These are phyloP conservation scores for Helotiales sp. DNA, from an alignment of 2,329 filamentous ascomycete species.

Conservation along the genomic window DNA sequence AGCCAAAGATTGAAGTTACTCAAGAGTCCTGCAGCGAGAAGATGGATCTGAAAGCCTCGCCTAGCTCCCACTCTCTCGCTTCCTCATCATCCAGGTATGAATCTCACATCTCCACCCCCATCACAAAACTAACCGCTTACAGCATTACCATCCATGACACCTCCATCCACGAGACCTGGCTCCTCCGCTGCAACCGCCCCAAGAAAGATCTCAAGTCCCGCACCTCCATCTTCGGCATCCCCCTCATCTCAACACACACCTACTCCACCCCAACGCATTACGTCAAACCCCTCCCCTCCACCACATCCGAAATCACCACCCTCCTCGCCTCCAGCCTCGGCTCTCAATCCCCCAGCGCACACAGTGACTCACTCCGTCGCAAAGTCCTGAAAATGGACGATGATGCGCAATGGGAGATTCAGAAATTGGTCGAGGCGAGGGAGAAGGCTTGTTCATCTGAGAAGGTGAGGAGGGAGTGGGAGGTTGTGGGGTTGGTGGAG, in stretches of 20 bases:
- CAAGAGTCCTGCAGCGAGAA: background rate
- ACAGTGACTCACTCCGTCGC: slow-evolving; percentile 7
- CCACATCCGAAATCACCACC: slow-evolving; percentile 13
- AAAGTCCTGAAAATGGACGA: slow-evolving; percentile 19
- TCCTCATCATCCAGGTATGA: slow-evolving; percentile 4
- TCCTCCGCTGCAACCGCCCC: slow-evolving; percentile 23
- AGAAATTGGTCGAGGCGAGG: slow-evolving; percentile 22
- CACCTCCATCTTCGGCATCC: slow-evolving; percentile 19
- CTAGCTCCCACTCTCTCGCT: slow-evolving; percentile 16
- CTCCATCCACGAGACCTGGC: slow-evolving; percentile 23
- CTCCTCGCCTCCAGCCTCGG: background rate
- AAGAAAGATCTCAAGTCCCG: slow-evolving; percentile 16
- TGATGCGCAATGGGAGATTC: slow-evolving; percentile 29
- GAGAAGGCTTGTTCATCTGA: slow-evolving; percentile 13
- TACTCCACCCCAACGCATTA: slow-evolving; percentile 21
- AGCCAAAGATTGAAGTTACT: background rate
- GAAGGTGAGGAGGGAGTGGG: slow-evolving; percentile 13
- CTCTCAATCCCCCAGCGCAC: background rate
- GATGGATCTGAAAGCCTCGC: background rate
- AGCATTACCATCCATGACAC: slow-evolving; percentile 7
- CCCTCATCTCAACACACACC: slow-evolving; percentile 14
- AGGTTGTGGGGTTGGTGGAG: slow-evolving; percentile 18
- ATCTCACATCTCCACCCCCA: background rate
- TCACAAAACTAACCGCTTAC: background rate
- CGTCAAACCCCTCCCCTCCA: slow-evolving; percentile 22